A percentile compares a stretch with the other conserved stretches of the same genome.
Conservation (phyloP, 2,329 filamentous ascomycete species). For the Aspergillus versicolor region DNA sequence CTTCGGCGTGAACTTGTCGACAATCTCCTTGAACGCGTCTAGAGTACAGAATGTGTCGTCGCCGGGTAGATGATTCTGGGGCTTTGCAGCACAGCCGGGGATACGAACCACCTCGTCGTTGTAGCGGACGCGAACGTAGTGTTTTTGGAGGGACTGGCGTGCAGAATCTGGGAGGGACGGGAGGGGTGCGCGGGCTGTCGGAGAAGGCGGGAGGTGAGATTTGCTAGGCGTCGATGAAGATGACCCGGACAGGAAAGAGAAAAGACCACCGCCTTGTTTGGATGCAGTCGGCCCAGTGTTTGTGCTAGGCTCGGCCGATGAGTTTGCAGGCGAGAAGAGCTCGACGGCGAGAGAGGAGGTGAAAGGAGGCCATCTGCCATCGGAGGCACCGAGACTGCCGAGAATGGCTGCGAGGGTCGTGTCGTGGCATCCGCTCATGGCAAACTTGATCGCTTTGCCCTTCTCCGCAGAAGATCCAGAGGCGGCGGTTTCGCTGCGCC, state of each 20-base stretch:
- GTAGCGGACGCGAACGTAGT: slow-evolving; percentile 88
- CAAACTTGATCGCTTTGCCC: slow-evolving; percentile 62
- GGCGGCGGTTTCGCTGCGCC: slow-evolving; percentile 51
- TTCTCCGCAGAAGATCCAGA: slow-evolving; percentile 44
- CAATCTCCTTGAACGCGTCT: slow-evolving; percentile 86
- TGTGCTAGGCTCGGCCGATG: background rate
- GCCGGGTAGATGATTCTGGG: slow-evolving; percentile 80
- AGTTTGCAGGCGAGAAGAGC: slow-evolving; percentile 61
- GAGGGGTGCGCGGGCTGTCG: slow-evolving; percentile 35
- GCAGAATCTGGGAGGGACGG: slow-evolving; percentile 29
- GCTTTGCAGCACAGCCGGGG: slow-evolving; percentile 70
- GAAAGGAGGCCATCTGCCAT: slow-evolving; percentile 83
- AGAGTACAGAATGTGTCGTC: slow-evolving; percentile 90
- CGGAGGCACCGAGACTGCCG: slow-evolving; percentile 74
- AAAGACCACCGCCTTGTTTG: slow-evolving; percentile 27
- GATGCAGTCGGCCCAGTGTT: slow-evolving; percentile 22
- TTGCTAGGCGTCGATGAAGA: slow-evolving; percentile 17
- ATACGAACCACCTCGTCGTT: slow-evolving; percentile 82
- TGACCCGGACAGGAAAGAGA: slow-evolving; percentile 32
- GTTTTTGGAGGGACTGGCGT: slow-evolving; percentile 49
- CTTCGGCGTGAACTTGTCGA: slow-evolving; percentile 82
- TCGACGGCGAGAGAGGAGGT: slow-evolving; percentile 91
- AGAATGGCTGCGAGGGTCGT: slow-evolving; percentile 84
- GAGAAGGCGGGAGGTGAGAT: slow-evolving; percentile 20
- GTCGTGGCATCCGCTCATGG: slow-evolving; percentile 84